Conservation (phyloP, 352 stramenopile species). For the Phytophthora pini region DNA sequence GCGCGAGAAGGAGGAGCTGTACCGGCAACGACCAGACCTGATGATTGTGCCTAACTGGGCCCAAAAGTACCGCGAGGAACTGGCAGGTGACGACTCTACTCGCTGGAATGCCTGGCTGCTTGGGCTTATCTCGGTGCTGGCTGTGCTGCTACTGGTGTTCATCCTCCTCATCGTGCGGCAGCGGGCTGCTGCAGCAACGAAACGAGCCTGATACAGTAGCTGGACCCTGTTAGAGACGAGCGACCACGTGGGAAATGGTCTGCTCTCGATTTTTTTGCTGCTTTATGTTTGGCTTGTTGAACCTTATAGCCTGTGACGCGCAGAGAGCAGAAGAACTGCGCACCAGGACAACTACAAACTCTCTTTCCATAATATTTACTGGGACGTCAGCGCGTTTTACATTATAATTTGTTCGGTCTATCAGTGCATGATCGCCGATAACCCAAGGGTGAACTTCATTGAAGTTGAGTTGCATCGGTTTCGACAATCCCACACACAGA, state of each 20-base stretch:
- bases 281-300: constrained; percentile 36
- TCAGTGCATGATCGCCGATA: too few species aligned
- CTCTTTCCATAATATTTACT: constrained; percentile 50
- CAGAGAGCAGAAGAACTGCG: constrained; percentile 12
- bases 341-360: constrained; percentile 38
- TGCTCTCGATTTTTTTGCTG: constrained; percentile 43
- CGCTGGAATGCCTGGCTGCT: constrained; percentile 85
- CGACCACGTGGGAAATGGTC: constrained; percentile 31
- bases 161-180: constrained; percentile 77
- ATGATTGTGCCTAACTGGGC: constrained; percentile 91
- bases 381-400: constrained; percentile 39
- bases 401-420: not conserved
- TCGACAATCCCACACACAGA: too few species aligned
- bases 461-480: too few species aligned
- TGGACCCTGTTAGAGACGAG: constrained; percentile 35
- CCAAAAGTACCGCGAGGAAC: constrained; percentile 88
- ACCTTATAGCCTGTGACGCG: constrained; percentile 24
- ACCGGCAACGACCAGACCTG: constrained; percentile 78
- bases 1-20: constrained; percentile 87
- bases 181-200: constrained; percentile 32
- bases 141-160: constrained; percentile 80
- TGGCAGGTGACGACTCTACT: constrained; percentile 69
- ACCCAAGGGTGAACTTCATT: too few species aligned
- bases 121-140: constrained; percentile 70
- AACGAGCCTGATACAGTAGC: constrained; percentile 6